These are phyloP conservation scores for Trichoderma endophyticum DNA, from an alignment of 2,329 filamentous ascomycete species.

Conservation along the genomic window DNA sequence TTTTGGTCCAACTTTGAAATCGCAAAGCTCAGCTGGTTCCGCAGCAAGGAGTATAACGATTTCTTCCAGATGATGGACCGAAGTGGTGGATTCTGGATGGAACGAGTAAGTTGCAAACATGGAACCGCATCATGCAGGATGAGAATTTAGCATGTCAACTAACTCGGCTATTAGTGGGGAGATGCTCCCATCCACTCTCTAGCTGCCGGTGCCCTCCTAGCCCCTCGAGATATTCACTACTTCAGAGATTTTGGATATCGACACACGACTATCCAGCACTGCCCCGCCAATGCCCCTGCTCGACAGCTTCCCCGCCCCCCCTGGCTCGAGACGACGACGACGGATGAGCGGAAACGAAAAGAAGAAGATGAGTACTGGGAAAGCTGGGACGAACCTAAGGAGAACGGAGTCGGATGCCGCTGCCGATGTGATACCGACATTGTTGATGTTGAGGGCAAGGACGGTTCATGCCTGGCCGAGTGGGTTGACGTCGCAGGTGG, in stretches of 20 bases:
- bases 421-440: conserved; percentile 98
- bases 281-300: conserved; percentile 88
- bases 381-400: conserved; percentile 77
- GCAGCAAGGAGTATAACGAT: conserved; percentile 94
- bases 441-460: conserved; percentile 95
- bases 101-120: conserved; percentile 63
- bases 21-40: conserved; percentile 89
- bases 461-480: conserved; percentile 89
- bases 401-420: conserved; percentile 94
- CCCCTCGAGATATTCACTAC: conserved; percentile 86
- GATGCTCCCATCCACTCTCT: conserved; percentile 98
- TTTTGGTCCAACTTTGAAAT: conserved; percentile 99
- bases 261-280: conserved; percentile 98
- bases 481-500: conserved; percentile 98
- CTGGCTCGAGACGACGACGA: conserved; percentile 76
- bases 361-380: conserved; percentile 98
- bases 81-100: conserved; percentile 98
- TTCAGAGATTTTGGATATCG: conserved; percentile 98
- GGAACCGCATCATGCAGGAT: background rate
- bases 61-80: conserved; percentile 99
- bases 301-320: conserved; percentile 78
- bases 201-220: conserved; percentile 82
- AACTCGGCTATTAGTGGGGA: conserved; percentile 68
- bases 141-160: background rate
- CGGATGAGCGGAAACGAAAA: conserved; percentile 75